Percentiles rank a stretch among this genome's conserved stretches.
Evolutionary conservation across 495 filamentous ascomycete genomes (phyloP).

Genomic region (Neurospora sp.): DNA sequence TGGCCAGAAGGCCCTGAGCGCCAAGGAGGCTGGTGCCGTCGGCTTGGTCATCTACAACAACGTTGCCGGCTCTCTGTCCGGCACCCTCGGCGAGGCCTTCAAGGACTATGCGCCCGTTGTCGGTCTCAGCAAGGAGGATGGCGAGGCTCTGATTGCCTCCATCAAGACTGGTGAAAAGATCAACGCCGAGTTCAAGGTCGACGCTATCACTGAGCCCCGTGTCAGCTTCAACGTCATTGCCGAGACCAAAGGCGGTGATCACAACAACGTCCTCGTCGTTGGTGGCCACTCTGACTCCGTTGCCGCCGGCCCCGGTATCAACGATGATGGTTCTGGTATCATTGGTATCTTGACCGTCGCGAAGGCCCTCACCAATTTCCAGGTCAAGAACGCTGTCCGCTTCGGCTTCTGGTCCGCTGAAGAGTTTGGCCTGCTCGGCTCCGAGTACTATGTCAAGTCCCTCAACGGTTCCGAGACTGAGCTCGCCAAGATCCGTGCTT

Average conservation of each 20-base stretch:
- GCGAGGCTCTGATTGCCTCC: conserved; percentile 32
- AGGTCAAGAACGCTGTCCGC: conserved; percentile 54
- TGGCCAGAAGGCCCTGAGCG: conserved; percentile 47
- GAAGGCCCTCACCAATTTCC: conserved; percentile 45
- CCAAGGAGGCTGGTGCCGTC: conserved; percentile 48
- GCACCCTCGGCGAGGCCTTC: conserved; percentile 44
- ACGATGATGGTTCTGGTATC: conserved; percentile 48
- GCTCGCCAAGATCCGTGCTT: conserved; percentile 48
- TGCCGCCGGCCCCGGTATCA: conserved; percentile 42
- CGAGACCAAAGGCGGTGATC: conserved; percentile 53
- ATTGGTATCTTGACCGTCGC: conserved; percentile 57
- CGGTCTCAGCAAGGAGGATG: conserved; percentile 44
- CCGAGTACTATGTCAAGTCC: conserved; percentile 43
- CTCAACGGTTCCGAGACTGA: conserved; percentile 29
- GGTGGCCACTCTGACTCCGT: conserved; percentile 67
- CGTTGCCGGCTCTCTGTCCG: conserved; percentile 36
- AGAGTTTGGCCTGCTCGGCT: conserved; percentile 56
- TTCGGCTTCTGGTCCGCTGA: conserved; percentile 64
- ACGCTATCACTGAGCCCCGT: conserved; percentile 35
- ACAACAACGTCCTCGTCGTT: conserved; percentile 50
- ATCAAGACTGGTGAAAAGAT: conserved; percentile 26
- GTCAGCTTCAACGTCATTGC: conserved; percentile 59
- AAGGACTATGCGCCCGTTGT: conserved; percentile 42
- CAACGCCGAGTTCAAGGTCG: conserved; percentile 11
- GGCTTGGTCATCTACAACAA: conserved; percentile 61